A percentile compares a stretch with the other conserved stretches of the same genome.
These are phyloP conservation scores for Coemansia sp. DNA, from an alignment of 371 early-diverging fungal genomes.

Conservation along the genomic window DNA sequence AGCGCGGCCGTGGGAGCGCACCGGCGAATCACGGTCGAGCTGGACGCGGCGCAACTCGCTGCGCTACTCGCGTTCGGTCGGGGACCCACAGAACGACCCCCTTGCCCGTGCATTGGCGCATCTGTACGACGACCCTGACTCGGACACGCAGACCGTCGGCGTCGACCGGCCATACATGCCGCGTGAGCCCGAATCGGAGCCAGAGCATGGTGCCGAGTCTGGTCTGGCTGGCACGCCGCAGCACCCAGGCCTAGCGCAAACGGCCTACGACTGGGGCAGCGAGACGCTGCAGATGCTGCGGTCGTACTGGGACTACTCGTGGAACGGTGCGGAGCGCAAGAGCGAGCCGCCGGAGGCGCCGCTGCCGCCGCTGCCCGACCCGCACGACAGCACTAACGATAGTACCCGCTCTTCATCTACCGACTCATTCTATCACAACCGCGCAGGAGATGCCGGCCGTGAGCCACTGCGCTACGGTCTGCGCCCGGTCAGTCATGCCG, in stretches of 20 bases:
- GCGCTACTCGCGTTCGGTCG: conserved; percentile 35
- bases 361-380: conserved; percentile 5
- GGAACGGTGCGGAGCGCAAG: conserved; percentile 6
- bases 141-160: conserved; percentile 21
- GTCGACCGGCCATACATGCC: conserved; percentile 32
- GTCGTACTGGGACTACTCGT: conserved; percentile 34
- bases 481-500: conserved; percentile 4
- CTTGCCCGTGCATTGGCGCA: conserved; percentile 39
- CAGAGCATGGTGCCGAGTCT: not conserved
- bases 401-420: not conserved
- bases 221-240: conserved; percentile 2
- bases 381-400: not conserved
- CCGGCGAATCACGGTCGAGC: conserved; percentile 35
- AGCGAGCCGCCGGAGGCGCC: conserved; percentile 6
- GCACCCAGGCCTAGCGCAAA: conserved; percentile 23
- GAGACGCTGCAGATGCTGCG: conserved; percentile 37
- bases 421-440: conserved; percentile 25
- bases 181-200: not conserved
- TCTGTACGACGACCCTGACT: conserved; percentile 30
- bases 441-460: conserved; percentile 13
- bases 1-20: conserved; percentile 45
- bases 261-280: conserved; percentile 40
- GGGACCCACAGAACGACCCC: conserved; percentile 33
- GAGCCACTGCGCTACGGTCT: conserved; percentile 21
- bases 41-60: conserved; percentile 45